phyloP scores from a whole-genome alignment of 129 eudicot species.

The Pulicaria dysenterica region DNA sequence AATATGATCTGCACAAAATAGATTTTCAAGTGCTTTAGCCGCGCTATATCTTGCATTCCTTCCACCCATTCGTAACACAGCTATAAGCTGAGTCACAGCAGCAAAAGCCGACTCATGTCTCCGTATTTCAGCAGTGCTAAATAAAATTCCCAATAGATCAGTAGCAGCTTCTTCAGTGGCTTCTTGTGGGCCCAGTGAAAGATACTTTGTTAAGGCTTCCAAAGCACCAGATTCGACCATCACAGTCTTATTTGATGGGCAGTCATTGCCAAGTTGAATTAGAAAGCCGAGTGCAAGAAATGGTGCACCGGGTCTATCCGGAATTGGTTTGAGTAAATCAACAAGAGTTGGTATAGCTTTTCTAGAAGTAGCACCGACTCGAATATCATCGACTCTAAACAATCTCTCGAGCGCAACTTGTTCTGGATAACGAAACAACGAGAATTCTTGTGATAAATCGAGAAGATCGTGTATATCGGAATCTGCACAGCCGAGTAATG shows the following conservation, averaged over 20 bases:
- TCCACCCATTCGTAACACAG: constrained; percentile 94
- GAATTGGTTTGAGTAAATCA: constrained; percentile 90
- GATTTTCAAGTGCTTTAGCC: constrained; percentile 90
- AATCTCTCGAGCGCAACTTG: constrained; percentile 89
- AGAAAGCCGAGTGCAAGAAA: constrained; percentile 81
- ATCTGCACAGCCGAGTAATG: constrained; percentile 97
- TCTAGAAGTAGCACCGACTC: constrained; percentile 90
- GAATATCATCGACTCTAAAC: constrained; percentile 93
- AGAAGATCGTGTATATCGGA: constrained; percentile 76
- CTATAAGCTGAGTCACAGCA: constrained; percentile 91
- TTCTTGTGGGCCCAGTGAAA: constrained; percentile 90
- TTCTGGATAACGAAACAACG: constrained; percentile 81
- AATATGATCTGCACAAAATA: constrained; percentile 90
- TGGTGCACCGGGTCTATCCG: constrained; percentile 99
- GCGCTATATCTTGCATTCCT: constrained; percentile 96
- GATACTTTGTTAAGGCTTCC: constrained; percentile 96
- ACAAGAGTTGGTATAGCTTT: constrained; percentile 96
- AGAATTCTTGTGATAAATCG: constrained; percentile 70
- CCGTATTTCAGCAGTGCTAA: constrained; percentile 81
- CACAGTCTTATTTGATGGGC: constrained; percentile 74
- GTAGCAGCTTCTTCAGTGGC: constrained; percentile 97
- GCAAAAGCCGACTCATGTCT: constrained; percentile 94
- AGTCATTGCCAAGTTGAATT: constrained; percentile 80
- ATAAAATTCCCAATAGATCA: constrained; percentile 80
- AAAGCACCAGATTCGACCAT: constrained; percentile 98